These are phyloP conservation scores for Epichloe typhina DNA, from an alignment of 2,329 filamentous ascomycete genomes.

Conservation along the genomic window DNA sequence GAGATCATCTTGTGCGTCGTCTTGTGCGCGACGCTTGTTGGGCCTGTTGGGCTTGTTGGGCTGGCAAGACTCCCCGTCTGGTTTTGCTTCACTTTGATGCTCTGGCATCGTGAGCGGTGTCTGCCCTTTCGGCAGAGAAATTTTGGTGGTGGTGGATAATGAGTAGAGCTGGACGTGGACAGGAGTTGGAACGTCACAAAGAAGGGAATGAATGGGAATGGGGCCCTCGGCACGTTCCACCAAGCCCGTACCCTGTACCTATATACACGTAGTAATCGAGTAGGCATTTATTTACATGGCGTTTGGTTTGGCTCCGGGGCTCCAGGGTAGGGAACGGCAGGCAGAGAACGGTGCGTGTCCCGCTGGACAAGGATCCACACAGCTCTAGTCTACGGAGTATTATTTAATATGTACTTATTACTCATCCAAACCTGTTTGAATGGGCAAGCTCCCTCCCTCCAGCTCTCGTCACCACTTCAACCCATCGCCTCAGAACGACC, in stretches of 20 bases:
- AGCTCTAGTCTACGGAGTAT: neutral
- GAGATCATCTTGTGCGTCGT: constrained; percentile 29
- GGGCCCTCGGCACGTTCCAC: neutral
- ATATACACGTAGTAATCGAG: no score
- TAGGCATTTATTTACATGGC: no score
- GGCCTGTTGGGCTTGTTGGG: constrained; percentile 8
- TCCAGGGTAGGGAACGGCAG: neutral
- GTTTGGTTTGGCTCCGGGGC: neutral
- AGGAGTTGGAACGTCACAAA: neutral
- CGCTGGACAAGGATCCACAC: constrained; percentile 4
- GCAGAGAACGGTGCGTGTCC: constrained; percentile 13
- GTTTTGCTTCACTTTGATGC: neutral
- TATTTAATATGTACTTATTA: constrained; percentile 3
- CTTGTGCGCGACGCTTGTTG: constrained; percentile 20
- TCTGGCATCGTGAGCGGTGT: neutral
- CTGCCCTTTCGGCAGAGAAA: neutral
- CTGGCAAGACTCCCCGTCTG: neutral
- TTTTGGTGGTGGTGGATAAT: neutral
- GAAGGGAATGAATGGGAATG: neutral
- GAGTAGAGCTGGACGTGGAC: neutral
- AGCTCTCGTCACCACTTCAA: constrained; percentile 4
- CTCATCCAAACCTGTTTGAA: neutral
- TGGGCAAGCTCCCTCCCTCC: neutral
- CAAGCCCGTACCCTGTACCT: no score
- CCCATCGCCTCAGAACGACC: constrained; percentile 1